Evolutionary conservation across 108 stramenopile genomes (phyloP).

Genomic region (Ochromonas danica): DNA sequence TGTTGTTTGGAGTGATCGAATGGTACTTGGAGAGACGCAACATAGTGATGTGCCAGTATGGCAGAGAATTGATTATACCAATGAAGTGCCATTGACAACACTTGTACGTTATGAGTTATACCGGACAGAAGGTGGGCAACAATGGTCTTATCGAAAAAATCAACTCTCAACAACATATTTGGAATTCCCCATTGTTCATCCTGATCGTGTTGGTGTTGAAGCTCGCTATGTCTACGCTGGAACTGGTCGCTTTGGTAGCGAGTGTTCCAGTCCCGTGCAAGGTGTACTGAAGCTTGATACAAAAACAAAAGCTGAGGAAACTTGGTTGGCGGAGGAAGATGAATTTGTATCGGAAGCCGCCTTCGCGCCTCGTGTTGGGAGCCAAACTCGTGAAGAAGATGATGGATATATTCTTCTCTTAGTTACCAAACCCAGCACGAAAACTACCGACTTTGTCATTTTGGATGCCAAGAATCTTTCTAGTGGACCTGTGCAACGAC

Average conservation of each 20-base stretch:
- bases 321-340: too few relatives aligned
- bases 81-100: neutral
- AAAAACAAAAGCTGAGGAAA: too few relatives aligned
- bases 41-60: too few relatives aligned
- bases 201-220: neutral
- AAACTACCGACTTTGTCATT: neutral
- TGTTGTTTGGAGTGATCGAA: too few relatives aligned
- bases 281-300: too few relatives aligned
- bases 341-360: neutral
- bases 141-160: neutral
- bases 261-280: too few relatives aligned
- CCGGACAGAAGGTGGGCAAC: too few relatives aligned
- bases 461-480: conserved; percentile 7
- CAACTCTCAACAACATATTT: neutral
- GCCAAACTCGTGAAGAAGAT: neutral
- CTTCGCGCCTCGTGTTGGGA: neutral
- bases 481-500: neutral
- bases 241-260: too few relatives aligned
- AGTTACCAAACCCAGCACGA: neutral
- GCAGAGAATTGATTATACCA: too few relatives aligned
- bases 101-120: too few relatives aligned
- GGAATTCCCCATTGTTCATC: neutral
- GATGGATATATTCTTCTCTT: neutral
- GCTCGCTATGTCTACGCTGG: too few relatives aligned
- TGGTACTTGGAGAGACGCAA: too few relatives aligned